phyloP scores from a whole-genome alignment of 2,329 filamentous ascomycete species.

The Clarireedia sp. region DNA sequence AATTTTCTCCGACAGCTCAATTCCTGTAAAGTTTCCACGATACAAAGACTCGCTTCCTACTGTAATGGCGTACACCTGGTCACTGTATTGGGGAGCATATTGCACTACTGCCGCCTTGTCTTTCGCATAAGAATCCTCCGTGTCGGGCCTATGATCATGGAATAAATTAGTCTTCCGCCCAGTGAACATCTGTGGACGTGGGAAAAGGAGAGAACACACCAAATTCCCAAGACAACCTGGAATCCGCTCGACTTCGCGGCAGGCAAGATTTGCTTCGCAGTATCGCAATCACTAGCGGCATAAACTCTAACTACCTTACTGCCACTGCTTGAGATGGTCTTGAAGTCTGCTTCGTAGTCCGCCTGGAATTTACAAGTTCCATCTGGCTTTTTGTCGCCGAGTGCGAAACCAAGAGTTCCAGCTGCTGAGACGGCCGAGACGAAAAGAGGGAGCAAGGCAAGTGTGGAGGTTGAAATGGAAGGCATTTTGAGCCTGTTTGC shows the following conservation, averaged over 20 bases:
- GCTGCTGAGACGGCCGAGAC: conserved; percentile 31
- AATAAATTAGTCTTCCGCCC: neutral
- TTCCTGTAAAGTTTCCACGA: conserved; percentile 56
- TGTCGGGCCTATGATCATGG: conserved; percentile 44
- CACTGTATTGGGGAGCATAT: conserved; percentile 41
- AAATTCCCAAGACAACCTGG: conserved; percentile 63
- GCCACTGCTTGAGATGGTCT: conserved; percentile 41
- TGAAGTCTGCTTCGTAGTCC: conserved; percentile 61
- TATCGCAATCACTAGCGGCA: conserved; percentile 58
- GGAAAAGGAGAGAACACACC: conserved; percentile 36
- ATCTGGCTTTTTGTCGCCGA: conserved; percentile 56
- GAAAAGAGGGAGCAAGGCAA: too few species aligned
- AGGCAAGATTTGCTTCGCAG: conserved; percentile 53
- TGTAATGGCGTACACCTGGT: conserved; percentile 59
- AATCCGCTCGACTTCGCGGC: conserved; percentile 57
- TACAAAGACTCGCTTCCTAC: conserved; percentile 66
- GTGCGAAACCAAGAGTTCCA: conserved; percentile 55
- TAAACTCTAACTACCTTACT: conserved; percentile 57
- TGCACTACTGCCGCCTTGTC: conserved; percentile 52
- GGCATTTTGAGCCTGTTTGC: neutral
- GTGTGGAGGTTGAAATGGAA: too few species aligned
- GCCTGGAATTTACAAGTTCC: conserved; percentile 52
- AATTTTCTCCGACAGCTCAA: conserved; percentile 53
- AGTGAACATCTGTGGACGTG: neutral
- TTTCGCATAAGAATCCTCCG: conserved; percentile 50